Base-by-base conservation (phyloP, 495 filamentous ascomycete genomes). In the Hyaloscypha bicolor region DNA sequence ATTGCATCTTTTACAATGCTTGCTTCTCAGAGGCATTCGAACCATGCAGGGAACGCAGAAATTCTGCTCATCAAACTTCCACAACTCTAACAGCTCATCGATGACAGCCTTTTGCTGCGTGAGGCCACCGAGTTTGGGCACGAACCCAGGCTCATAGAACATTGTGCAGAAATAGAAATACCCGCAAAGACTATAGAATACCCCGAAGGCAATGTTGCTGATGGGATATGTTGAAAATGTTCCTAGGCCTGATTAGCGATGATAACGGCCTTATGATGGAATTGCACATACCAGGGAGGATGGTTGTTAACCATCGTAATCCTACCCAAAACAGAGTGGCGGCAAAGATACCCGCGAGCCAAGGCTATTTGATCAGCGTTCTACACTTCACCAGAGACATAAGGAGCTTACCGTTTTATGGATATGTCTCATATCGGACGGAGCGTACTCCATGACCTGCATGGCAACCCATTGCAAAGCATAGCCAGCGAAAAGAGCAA, bases 1-100 rank as follows among this genome's bases (percentile, higher is more conserved):
- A 65, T 88, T 85, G 72, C 95, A 99, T 68, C 89, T 85, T 73
- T 88, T 89, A 79, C 95, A 99, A 79, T 99, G 95, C 82, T 97
- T 98, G 81, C 93, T 96, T 58, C 95, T 85, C 61, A 98, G 78
- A 6, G 95, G 96, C 75, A 88, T 93, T 62, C 95, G 84, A 61
- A 95, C 88, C 93, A 98, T 97, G 79, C 95, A 99, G 37, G 84
- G 83, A 33, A 95, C 88, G 75, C 95, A 99, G 74, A 97, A 99
- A 73, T 97, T 93, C 51, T 89, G 83, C 68, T 96, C 93, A 78
- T 99, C 93, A 76, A 94, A 98, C 74, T 92, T 94, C 88, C 91
- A 93, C 68, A 87, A 73, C 62, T 84, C 82, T 65, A 98, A 80
- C 4, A 99, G 85, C 63, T 96, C 91, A 55, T 94, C 89, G 69